phyloP scores from a whole-genome alignment of 495 filamentous ascomycete genomes.

The Aspergillus saccharolyticus region DNA sequence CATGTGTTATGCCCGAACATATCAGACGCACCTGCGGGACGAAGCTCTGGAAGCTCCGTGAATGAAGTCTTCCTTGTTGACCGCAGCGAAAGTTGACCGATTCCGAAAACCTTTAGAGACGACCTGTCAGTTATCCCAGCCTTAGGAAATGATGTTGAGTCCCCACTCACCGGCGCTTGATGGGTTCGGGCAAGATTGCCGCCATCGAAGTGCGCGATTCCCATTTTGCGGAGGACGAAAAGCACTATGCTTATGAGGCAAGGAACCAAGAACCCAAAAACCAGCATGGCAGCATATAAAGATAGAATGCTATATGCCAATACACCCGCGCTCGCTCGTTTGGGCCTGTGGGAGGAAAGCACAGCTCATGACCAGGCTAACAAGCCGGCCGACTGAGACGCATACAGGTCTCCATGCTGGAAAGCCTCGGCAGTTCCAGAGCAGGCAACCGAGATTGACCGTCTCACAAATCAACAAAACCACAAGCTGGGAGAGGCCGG shows the following conservation, averaged over 20 bases:
- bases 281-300: conserved; percentile 3
- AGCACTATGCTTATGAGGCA: background rate
- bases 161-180: conserved; percentile 5
- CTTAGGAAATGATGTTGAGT: background rate
- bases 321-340: conserved; percentile 5
- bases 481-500: conserved; percentile 9
- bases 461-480: conserved; percentile 9
- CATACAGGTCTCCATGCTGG: background rate
- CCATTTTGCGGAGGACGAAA: background rate
- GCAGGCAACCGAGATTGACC: conserved; percentile 1
- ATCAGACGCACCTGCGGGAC: conserved; percentile 2
- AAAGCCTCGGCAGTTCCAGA: background rate
- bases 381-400: conserved; percentile 4
- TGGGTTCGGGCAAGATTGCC: background rate
- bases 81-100: conserved; percentile 12
- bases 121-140: background rate
- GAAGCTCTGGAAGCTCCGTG: conserved; percentile 9
- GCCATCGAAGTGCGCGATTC: background rate
- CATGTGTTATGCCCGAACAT: background rate
- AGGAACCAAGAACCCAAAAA: conserved; percentile 3
- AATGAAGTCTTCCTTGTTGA: conserved; percentile 13
- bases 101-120: conserved; percentile 11
- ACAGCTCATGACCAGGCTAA: conserved; percentile 7
- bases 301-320: conserved; percentile 11
- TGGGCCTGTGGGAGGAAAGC: conserved; percentile 5